Base-by-base conservation (phyloP, 2,329 filamentous ascomycete species). In the Atkinsonella hypoxylon region DNA sequence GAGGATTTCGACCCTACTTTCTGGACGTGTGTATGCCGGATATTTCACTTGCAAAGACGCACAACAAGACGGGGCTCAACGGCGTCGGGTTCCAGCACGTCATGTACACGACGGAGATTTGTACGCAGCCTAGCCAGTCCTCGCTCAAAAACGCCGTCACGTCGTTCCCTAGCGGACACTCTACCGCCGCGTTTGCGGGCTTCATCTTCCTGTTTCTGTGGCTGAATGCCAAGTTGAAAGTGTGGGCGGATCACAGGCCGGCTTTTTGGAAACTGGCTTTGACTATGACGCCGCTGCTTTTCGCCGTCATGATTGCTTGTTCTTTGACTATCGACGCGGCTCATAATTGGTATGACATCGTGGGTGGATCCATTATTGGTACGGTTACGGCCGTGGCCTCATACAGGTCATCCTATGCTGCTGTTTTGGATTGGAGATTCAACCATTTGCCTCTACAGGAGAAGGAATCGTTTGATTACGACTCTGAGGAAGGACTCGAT, bases 161-260 rank as follows among this genome's bases (percentile, higher is more conserved):
- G 38, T 79, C 77, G 1, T 84, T 87, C 57, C 83, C 83, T 0
- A 84, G 79, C 6, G 83, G 83, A 0, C 83, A 87, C 62, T 75
- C 81, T 1, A 81, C 81, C 0, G 79, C 78, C 1, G 79, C 80
- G 0, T 84, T 81, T 52, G 79, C 81, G 0, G 79, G 78, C 2
- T 80, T 79, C 54, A 71, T 81, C 8, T 87, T 79, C 60, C 66
- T 87, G 8, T 82, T 75, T 56, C 68, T 87, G 11, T 87, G 85
- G 68, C 70, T 86, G 26, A 86, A 87, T 59, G 83, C 81, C 34
- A 87, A 87, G 67, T 68, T 87, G 39, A 87, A 87, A 67, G 75
- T 85, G 47, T 85, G 78, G 68, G 71, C 76, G 18, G 81, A 85
- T 62, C 78, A 83, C 60, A 80, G 83, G 52, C 76, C 83, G 0